Conservation (phyloP, 495 filamentous ascomycete species). For the Lineolata rhizophorae region DNA sequence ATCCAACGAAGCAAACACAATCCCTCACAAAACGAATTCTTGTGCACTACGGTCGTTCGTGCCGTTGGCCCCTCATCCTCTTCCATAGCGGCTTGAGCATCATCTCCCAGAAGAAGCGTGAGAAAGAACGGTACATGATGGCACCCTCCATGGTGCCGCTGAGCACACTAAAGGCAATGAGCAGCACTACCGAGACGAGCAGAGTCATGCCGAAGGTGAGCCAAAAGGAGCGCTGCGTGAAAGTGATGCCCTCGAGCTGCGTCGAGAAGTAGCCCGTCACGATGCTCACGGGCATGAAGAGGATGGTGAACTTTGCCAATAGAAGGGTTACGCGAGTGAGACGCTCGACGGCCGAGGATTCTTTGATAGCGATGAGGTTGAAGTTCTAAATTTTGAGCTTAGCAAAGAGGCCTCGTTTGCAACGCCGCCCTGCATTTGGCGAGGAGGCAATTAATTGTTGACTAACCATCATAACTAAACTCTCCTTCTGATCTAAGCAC, state of each 20-base stretch:
- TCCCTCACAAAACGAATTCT: too few relatives aligned
- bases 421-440: background rate
- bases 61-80: too few relatives aligned
- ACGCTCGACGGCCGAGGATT: slow-evolving; percentile 56
- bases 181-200: slow-evolving; percentile 32
- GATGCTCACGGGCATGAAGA: slow-evolving; percentile 67
- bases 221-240: slow-evolving; percentile 49
- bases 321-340: slow-evolving; percentile 62
- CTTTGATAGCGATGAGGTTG: slow-evolving; percentile 69
- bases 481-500: slow-evolving; percentile 57
- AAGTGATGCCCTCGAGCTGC: slow-evolving; percentile 38
- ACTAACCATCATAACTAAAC: slow-evolving; percentile 44
- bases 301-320: slow-evolving; percentile 61
- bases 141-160: slow-evolving; percentile 26
- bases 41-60: too few relatives aligned
- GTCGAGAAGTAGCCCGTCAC: slow-evolving; percentile 73
- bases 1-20: too few relatives aligned
- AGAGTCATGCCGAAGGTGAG: slow-evolving; percentile 46
- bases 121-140: slow-evolving; percentile 9
- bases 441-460: too few relatives aligned
- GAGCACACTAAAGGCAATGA: slow-evolving; percentile 32
- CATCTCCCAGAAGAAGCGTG: background rate
- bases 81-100: too few relatives aligned
- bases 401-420: background rate
- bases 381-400: slow-evolving; percentile 38